Base-by-base conservation (phyloP, 2,329 filamentous ascomycete species). In the Botrytis deweyae region DNA sequence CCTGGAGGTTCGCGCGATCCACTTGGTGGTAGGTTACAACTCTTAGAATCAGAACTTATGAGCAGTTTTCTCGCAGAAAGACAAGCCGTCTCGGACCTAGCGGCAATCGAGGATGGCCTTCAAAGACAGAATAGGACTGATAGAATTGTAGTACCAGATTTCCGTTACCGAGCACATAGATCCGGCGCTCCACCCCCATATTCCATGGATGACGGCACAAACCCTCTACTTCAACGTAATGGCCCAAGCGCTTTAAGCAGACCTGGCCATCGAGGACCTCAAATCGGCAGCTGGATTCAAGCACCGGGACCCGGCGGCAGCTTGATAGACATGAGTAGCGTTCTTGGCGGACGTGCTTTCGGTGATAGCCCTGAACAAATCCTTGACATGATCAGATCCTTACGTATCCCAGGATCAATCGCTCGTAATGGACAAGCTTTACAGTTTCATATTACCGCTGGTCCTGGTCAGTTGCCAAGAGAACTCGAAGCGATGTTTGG, bases 161-260 rank as follows among this genome's bases (percentile, higher is more conserved):
- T 77, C 63, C 81, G 83, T 71, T 85, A 88, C 77, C 83, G 86
- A 75, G 83, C 84, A 12, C 87, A 90, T 78, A 86, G 89, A 73
- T 82, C 87, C 71, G 86, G 86, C 65, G 86, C 85, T 49, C 75
- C 77, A 58, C 75, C 84, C 33, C 85, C 87, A 46, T 84, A 88
- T 70, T 86, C 88, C 73, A 86, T 86, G 42, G 94, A 97, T 76
- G 95, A 98, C 80, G 94, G 94, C 5, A 87, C 90, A 36, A 98
- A 98, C 80, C 95, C 95, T 62, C 86, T 98, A 20, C 88, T 98
- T 72, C 92, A 94, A 76, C 91, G 93, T 73, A 82, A 83, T 64
- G 82, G 75, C 65, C 69, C 75, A 55, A 72, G 80, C 66, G 83
- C 84, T 36, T 79, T 83, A 40, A 82, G 80, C 38, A 83, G 84